Evolutionary conservation across 2,329 filamentous ascomycete genomes (phyloP).

Genomic region (Bipolaris sorokiniana): DNA sequence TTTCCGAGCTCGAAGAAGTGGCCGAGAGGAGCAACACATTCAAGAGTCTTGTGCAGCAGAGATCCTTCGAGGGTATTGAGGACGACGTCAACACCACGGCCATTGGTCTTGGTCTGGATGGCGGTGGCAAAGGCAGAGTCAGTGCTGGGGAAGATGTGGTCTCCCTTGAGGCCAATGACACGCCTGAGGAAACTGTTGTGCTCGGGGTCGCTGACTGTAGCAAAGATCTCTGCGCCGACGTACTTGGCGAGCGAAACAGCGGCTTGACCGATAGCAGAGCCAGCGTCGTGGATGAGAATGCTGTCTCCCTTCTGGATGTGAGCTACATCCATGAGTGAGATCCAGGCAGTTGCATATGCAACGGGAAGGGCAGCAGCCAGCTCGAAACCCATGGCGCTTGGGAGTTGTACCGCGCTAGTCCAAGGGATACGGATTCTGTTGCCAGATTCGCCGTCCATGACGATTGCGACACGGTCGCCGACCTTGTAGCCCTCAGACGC

Average conservation of each 20-base stretch:
- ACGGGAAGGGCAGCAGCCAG: not conserved
- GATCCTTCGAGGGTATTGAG: slow-evolving; percentile 40
- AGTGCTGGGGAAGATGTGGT: slow-evolving; percentile 43
- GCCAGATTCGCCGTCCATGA: not conserved
- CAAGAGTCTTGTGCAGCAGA: slow-evolving; percentile 49
- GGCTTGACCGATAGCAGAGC: not conserved
- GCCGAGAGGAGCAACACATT: slow-evolving; percentile 49
- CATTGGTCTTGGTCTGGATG: slow-evolving; percentile 33
- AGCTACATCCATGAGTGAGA: not conserved
- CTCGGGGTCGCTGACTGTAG: slow-evolving; percentile 22
- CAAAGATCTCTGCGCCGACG: slow-evolving; percentile 26
- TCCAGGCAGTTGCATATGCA: not conserved
- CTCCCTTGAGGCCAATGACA: slow-evolving; percentile 23
- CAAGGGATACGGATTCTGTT: not conserved
- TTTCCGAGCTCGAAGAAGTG: slow-evolving; percentile 30
- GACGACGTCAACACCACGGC: slow-evolving; percentile 45
- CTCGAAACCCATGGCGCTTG: not conserved
- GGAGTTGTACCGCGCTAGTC: not conserved
- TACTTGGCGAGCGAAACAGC: not conserved
- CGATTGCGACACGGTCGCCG: not conserved
- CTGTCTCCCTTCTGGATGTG: not conserved
- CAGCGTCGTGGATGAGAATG: not conserved
- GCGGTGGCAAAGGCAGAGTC: slow-evolving; percentile 29
- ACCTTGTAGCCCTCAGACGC: not conserved
- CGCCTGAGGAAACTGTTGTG: slow-evolving; percentile 27